A percentile compares a stretch with the other conserved stretches of the same genome.
These are phyloP conservation scores for Salix viminalis DNA, from an alignment of 345 rosid species.

Conservation along the genomic window DNA sequence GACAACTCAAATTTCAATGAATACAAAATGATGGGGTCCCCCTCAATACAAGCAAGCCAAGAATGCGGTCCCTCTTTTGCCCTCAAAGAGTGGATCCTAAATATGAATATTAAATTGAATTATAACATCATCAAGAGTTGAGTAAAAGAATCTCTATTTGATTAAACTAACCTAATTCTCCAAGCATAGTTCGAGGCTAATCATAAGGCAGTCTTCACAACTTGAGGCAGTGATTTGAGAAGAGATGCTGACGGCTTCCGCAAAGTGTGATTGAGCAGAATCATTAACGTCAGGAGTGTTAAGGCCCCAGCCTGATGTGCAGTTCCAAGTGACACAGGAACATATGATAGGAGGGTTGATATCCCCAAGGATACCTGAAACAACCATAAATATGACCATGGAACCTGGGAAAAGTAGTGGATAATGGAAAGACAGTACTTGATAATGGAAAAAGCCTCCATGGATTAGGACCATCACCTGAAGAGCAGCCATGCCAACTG, in stretches of 20 bases:
- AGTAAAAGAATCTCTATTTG: background rate
- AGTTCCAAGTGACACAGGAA: conserved; percentile 73
- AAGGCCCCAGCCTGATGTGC: conserved; percentile 90
- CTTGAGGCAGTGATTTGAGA: conserved; percentile 73
- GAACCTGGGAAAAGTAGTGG: background rate
- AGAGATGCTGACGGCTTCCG: conserved; percentile 70
- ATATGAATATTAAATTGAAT: background rate
- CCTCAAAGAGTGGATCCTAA: background rate
- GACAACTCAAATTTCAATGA: background rate
- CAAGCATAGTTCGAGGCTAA: background rate
- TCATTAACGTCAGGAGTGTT: conserved; percentile 68
- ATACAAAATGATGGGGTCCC: background rate
- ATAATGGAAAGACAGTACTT: background rate
- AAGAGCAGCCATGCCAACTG: conserved; percentile 71
- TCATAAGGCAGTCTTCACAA: conserved; percentile 35
- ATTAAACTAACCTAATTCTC: background rate
- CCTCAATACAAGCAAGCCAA: background rate
- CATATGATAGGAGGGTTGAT: conserved; percentile 80
- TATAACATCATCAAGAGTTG: background rate
- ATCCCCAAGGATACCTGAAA: conserved; percentile 75
- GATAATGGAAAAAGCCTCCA: background rate
- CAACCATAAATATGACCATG: background rate
- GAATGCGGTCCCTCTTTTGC: background rate
- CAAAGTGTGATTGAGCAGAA: conserved; percentile 74
- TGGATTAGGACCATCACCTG: conserved; percentile 46